These are phyloP conservation scores for Amylocystis lapponica DNA, from an alignment of 768 basidiomycete species.

Conservation along the genomic window DNA sequence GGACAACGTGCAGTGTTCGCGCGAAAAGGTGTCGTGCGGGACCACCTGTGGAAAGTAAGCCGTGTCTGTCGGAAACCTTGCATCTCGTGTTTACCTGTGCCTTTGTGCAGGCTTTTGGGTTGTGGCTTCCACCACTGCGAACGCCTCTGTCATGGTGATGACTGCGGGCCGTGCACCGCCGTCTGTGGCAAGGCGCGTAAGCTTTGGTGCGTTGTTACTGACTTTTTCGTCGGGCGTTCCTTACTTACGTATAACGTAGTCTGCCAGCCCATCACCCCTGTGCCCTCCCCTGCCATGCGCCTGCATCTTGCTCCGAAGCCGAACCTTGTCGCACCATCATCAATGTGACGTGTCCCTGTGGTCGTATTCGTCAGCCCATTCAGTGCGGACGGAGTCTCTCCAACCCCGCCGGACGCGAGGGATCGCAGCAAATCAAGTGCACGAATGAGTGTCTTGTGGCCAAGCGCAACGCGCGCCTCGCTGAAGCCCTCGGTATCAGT, in stretches of 20 bases:
- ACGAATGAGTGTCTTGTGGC: constrained; percentile 77
- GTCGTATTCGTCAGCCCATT: constrained; percentile 67
- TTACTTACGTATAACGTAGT: constrained; percentile 30
- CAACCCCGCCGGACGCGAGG: constrained; percentile 38
- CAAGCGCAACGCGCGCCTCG: constrained; percentile 82
- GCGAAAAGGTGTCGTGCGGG: constrained; percentile 85
- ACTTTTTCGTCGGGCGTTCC: not conserved
- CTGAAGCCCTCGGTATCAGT: constrained; percentile 87
- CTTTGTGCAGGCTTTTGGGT: constrained; percentile 44
- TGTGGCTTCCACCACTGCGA: constrained; percentile 93
- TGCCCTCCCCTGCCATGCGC: constrained; percentile 79
- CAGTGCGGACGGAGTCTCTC: constrained; percentile 60
- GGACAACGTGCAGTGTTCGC: constrained; percentile 77
- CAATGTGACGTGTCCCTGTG: constrained; percentile 75
- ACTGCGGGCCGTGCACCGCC: constrained; percentile 71
- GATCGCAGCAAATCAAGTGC: constrained; percentile 56
- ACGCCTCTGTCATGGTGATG: constrained; percentile 73
- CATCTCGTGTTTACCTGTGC: not conserved
- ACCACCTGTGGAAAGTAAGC: constrained; percentile 69
- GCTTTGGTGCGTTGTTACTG: constrained; percentile 59
- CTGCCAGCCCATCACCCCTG: constrained; percentile 72
- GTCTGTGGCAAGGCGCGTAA: constrained; percentile 85
- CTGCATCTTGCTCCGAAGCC: constrained; percentile 74
- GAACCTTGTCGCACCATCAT: constrained; percentile 69
- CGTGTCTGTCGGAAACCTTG: no score